Evolutionary conservation across 371 early-diverging fungal genomes (phyloP), one percentile per base, ranked within the genome.

Genomic region (Nematocida sp.): DNA sequence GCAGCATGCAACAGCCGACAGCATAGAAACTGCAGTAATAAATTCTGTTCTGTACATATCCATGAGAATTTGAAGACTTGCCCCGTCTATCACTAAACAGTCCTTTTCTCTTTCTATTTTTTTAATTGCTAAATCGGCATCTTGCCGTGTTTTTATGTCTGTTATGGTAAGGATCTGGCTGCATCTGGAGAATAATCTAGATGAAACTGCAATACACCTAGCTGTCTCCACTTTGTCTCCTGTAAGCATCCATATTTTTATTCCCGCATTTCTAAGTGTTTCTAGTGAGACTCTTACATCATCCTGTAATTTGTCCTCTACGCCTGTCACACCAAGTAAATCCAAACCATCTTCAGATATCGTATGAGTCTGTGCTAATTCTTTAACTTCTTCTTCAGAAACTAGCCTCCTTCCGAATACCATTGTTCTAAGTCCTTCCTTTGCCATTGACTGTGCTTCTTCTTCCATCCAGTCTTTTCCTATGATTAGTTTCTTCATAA

Each of bases 161-260:
- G 82, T 62, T 39, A 82, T 60, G 18, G 69, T 72, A 13, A 88
- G 60, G 25, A 86, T 82, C 20, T 57, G 7, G 66, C 73, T 73
- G 60, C 66, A 70, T 66, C 94, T 90, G 5, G 92, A 89, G 11
- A 97, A 92, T 7, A 98, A 89, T 72, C 92, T 92, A 20, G 95
- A 92, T 0, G 94, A 93, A 11, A 94, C 90, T 2, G 95, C 95
- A 82, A 97, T 94, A 85, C 93, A 94, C 0, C 92, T 94, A n/a
- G 99, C 99, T 2, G 99, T 98, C 88, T 97, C 99, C 78, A 95
- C 93, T 84, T 98, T 98, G 86, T 98, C 99, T 39, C 99, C 97
- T 0, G 99, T 98, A 69, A 98, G 89, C 97, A 98, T 97, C 99
- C 99, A 98, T 23, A 97, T 92, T 85, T 92, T 93, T 69, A 98